Conservation (phyloP, 1,284 basidiomycete species). For the Prillingera fragicola region DNA sequence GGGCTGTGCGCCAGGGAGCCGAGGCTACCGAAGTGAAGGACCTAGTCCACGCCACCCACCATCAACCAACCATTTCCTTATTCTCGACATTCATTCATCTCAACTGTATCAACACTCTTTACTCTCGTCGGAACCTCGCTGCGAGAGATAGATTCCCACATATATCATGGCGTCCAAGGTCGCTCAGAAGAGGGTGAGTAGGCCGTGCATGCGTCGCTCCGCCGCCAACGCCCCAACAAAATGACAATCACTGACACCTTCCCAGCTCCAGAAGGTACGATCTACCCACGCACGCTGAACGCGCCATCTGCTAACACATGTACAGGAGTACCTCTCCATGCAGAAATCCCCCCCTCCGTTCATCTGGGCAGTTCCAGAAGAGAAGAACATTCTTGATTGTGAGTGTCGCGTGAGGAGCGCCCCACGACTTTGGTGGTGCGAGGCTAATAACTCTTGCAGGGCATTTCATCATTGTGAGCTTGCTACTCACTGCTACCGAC, state of each 20-base stretch:
- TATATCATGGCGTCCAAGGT: constrained; percentile 49
- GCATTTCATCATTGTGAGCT: constrained; percentile 80
- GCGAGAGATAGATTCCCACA: too few species aligned
- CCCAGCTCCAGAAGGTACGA: not conserved
- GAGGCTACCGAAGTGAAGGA: too few species aligned
- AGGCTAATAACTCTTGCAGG: constrained; percentile 51
- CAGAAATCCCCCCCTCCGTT: constrained; percentile 89
- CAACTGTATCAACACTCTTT: too few species aligned
- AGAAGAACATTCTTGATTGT: constrained; percentile 80
- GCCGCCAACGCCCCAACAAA: not conserved
- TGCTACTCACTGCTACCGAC: not conserved
- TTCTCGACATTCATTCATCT: too few species aligned
- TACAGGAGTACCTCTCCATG: constrained; percentile 88
- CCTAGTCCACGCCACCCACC: too few species aligned
- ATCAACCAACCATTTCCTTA: too few species aligned
- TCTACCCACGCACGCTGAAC: not conserved
- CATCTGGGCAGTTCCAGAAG: constrained; percentile 86
- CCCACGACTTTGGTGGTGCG: constrained; percentile 19
- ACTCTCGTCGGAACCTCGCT: too few species aligned
- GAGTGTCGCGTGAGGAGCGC: constrained; percentile 51
- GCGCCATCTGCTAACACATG: constrained; percentile 50
- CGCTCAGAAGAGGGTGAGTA: constrained; percentile 47
- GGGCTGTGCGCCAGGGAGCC: too few species aligned
- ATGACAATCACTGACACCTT: not conserved
- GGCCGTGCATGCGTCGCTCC: too few species aligned